These are phyloP conservation scores for Aegle marmelos DNA, from an alignment of 345 rosid genomes.

Conservation along the genomic window DNA sequence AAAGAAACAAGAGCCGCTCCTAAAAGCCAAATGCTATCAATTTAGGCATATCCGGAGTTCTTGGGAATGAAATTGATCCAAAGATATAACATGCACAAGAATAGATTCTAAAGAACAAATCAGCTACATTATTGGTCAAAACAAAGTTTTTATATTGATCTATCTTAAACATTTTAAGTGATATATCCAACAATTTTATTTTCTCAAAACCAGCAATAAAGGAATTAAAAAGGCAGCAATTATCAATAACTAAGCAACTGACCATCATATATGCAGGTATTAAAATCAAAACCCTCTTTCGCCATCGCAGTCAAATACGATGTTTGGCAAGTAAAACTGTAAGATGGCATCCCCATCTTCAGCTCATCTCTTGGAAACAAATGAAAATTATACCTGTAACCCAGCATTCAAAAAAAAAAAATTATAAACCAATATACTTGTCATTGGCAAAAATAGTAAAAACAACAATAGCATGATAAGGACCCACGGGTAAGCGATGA, in stretches of 20 bases:
- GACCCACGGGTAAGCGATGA: slow-evolving; percentile 64
- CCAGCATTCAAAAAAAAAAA: background rate
- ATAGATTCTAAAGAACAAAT: background rate
- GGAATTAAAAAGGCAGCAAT: background rate
- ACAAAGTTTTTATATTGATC: no score
- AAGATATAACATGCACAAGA: background rate
- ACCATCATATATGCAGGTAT: slow-evolving; percentile 86
- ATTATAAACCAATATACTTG: background rate
- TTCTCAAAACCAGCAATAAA: no score
- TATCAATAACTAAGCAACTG: background rate
- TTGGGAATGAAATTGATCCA: background rate
- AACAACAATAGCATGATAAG: background rate
- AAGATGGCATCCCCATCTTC: slow-evolving; percentile 75
- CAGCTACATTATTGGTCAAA: background rate
- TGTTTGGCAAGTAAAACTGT: slow-evolving; percentile 79
- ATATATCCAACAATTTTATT: background rate
- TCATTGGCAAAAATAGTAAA: background rate
- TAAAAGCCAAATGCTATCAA: no score
- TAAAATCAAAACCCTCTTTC: slow-evolving; percentile 81
- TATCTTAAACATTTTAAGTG: background rate
- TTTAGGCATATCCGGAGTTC: background rate
- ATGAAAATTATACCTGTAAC: slow-evolving; percentile 77
- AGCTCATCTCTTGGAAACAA: slow-evolving; percentile 86
- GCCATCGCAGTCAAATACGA: slow-evolving; percentile 71
- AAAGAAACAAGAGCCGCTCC: background rate